A percentile compares a stretch with the other conserved stretches of the same genome.
Conservation (phyloP, 495 filamentous ascomycete genomes). For the Aspergillus ellipticus region DNA sequence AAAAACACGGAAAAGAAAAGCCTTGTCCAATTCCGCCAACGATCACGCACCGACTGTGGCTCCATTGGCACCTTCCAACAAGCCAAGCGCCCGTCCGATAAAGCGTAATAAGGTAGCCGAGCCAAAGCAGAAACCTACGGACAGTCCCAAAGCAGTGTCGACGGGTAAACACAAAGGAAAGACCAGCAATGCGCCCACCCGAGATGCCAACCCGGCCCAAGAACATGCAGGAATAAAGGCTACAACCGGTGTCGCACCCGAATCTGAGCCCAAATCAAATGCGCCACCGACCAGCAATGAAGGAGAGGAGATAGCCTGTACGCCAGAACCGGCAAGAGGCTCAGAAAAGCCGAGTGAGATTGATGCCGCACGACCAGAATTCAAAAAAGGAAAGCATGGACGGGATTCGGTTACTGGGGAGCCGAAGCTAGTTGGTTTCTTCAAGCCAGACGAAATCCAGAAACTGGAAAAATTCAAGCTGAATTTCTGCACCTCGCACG, state of each 20-base stretch:
- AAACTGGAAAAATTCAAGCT: conserved; percentile 35
- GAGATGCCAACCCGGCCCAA: background rate
- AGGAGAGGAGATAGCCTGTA: background rate
- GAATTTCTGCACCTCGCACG: conserved; percentile 33
- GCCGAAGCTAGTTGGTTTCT: conserved; percentile 48
- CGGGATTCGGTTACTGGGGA: background rate
- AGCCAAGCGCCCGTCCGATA: background rate
- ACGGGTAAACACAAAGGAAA: background rate
- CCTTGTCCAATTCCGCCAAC: background rate
- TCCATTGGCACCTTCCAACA: background rate
- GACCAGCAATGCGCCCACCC: background rate
- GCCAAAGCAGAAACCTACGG: background rate
- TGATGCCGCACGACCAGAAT: background rate
- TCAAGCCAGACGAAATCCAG: conserved; percentile 71
- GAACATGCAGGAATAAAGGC: background rate
- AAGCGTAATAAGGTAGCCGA: conserved; percentile 9
- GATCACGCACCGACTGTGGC: background rate
- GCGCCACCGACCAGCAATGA: background rate
- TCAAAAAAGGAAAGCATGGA: background rate
- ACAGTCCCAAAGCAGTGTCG: background rate
- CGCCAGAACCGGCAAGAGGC: background rate
- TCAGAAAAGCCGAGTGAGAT: background rate
- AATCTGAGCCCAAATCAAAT: background rate
- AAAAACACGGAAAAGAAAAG: conserved; percentile 14
- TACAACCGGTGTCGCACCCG: background rate